Conservation (phyloP, 371 early-diverging fungal genomes). For the Zychaea mexicana region DNA sequence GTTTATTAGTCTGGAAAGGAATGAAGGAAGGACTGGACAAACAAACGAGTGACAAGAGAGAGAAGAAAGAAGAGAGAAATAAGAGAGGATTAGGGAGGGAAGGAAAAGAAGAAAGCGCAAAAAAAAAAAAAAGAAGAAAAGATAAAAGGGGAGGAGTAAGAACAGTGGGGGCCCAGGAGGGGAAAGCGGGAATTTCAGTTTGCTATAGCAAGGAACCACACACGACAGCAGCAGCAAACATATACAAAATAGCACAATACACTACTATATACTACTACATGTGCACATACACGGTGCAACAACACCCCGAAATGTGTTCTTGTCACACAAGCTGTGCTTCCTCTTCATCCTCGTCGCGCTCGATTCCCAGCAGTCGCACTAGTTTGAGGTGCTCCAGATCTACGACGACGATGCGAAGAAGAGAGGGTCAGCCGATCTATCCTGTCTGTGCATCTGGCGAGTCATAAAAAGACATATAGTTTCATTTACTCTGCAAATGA, state of each 20-base stretch:
- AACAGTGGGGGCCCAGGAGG: background rate
- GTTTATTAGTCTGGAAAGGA: constrained; percentile 13
- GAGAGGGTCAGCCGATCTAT: no score
- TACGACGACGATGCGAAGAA: no score
- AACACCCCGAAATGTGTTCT: constrained; percentile 8
- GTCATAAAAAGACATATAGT: background rate
- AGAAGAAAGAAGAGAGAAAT: background rate
- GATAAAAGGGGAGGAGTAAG: background rate
- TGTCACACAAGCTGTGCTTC: constrained; percentile 12
- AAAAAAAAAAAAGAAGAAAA: background rate
- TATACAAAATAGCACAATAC: no score
- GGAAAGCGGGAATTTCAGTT: constrained; percentile 1
- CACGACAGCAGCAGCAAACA: no score
- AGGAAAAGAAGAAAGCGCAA: constrained; percentile 7
- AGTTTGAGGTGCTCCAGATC: constrained; percentile 31
- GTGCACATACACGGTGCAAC: constrained; percentile 5
- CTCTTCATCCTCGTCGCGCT: constrained; percentile 26
- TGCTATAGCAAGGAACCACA: no score
- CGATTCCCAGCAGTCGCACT: constrained; percentile 36
- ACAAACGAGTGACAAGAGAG: constrained; percentile 4
- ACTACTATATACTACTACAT: no score
- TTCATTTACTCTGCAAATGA: constrained; percentile 30
- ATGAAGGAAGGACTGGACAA: constrained; percentile 13
- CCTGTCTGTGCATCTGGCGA: no score
- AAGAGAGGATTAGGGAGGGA: constrained; percentile 9